Base-by-base conservation (phyloP, 2,329 filamentous ascomycete genomes). In the Aspergillus puulaauensis region DNA sequence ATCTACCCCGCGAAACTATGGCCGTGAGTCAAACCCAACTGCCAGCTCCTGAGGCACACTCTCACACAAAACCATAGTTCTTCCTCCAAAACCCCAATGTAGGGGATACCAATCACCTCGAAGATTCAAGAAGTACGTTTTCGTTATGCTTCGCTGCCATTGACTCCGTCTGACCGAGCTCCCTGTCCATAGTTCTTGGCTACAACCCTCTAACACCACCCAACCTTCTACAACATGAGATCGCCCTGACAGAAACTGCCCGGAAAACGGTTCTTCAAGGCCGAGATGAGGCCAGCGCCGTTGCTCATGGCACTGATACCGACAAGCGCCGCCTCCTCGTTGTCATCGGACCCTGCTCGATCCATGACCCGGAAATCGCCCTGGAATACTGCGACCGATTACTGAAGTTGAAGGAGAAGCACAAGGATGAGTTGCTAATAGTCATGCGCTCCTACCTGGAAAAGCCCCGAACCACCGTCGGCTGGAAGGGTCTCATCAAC, bases 401-500 rank as follows among this genome's bases (percentile, higher is more conserved):
- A 62, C 75, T 96, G 65, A 82, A 86, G 70, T 82, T 96, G 69
- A 93, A 93, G 77, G 86, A 93, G 73, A 95, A 96, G 80, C 89
- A 96, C 80, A 84, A 90, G 74, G 85, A 93, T 70, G 91, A 98
- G 72, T 84, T 99, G 39, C 83, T 96, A 68, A 95, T 99, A 66
- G 89, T 99, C 61, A 99, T 99, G 95, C 90, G 95, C 67, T 90
- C 91, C 63, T 99, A 99, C 84, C 86, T 99, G 60, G 95, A 99
- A 83, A 99, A 99, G 83, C 95, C 95, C 21, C 88, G 95, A 64
- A 99, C 95, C 27, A 99, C 95, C 0, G 91, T 99, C 27, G 95
- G 95, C 66, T 99, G 95, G 95, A 99, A 99, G 82, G 95, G 95
- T 50, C 81, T 99, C 68, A 96, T 99, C 80, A 98, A 99, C 75